Base-by-base conservation (phyloP, 441 rosid genomes). In the Eutrema salsugineum region DNA sequence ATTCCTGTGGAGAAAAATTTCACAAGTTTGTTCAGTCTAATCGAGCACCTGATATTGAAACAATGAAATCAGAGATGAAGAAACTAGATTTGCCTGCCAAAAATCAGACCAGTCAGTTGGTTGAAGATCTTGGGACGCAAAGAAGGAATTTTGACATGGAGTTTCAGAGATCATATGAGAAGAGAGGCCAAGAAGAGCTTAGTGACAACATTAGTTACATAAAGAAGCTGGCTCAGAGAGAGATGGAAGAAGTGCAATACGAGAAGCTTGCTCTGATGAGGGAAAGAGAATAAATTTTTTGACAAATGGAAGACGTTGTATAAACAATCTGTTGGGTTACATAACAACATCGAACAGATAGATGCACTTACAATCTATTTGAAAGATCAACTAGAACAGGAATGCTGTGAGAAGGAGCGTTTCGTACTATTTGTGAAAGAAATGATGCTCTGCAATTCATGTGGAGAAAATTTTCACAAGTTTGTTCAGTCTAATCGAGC, bases 351-450 rank as follows among this genome's bases (percentile, higher is more conserved):
- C 53, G 69, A 77, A 66, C 89, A 87, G 75, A 87, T 94, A 69
- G 86, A 78, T 63, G 61, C 54, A 62, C 85, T 90, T 67, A 87
- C 89, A 78, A 74, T 76, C 69, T 87, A 78, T 75, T 84, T 91
- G 68, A 81, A 83, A 60, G 81, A 75, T 27, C 91, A 85, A 56
- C 81, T 90, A 63, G 82, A 86, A 57, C 82, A 82, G 56, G 72
- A 83, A 49, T 55, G 82, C 48, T 69, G 54, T 20, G 91, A 86
- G 80, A 87, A 86, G 72, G 73, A 73, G 38, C 78, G 70, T 66
- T 91, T 88, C 78, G 73, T 80, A 80, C 78, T 71, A 61, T 83
- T 81, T 77, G 93, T 85, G 58, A 92, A 87, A 76, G 85, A 85
- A 79, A 80, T 73, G 35, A 83, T 80, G 67, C 78, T 74, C 69